Evolutionary conservation across 805 yeast genomes (phyloP), one percentile per base, ranked within the genome.

Genomic region (Millerozyma acaciae): DNA sequence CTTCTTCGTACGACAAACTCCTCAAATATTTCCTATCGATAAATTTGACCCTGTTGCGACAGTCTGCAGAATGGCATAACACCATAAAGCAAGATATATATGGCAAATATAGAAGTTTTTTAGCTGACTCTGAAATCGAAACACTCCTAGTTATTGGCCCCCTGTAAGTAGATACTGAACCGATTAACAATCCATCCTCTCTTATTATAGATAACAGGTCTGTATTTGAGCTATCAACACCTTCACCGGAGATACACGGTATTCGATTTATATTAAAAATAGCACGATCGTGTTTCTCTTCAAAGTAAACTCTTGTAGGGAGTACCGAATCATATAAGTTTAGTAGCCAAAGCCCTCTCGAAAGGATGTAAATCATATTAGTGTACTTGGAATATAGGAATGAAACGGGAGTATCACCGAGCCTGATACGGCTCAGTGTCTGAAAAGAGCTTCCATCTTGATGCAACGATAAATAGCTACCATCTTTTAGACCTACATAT

Each of bases 131-230:
- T 1, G 55, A 51, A 2, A 63, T 35, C 14, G 45, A 40, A 2
- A 62, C 34, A 38, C 60, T 70, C 24, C 48, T 51, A 6, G 57
- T 33, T 7, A 44, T 37, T 2, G 68, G 54, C 14, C 34, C 42
- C 21, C 37, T 43, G 26, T 51, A 52, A 2, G 57, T 42, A 4
- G 47, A 44, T 1, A 65, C 38, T 3, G 50, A 39, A 3, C 57
- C 59, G 4, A 57, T 21, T 6, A 53, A 46, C 8, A 66, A 32
- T 1, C 73, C 73, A 32, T 65, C 68, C 16, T 62, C 70, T 28
- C 67, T 41, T 4, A 60, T 40, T 34, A 35, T 38, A 5, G 32
- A 39, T 23, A 38, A 38, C 17, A 10, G 8, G 8, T 13, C 14
- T 6, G 7, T 14, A 30, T n/a, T 22, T 7, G 20, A 10, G 22